Evolutionary conservation across 805 yeast species (phyloP).

Genomic region (Candida schatavii): DNA sequence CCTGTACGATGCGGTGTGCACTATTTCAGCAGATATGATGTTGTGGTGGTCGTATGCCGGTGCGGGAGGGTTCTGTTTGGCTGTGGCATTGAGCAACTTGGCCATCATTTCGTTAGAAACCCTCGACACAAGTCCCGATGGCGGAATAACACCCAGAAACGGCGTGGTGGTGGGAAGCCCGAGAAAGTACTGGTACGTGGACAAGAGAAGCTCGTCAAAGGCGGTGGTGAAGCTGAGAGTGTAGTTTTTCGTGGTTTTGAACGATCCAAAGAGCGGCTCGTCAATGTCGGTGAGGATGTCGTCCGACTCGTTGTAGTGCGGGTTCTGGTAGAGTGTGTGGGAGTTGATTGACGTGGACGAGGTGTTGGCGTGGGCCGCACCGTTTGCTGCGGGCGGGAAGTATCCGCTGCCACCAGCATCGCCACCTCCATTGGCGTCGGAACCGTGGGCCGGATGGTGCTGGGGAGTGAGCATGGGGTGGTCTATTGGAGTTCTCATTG

Average conservation of each 20-base stretch:
- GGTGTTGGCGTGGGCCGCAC: neutral
- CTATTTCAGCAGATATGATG: constrained; percentile 28
- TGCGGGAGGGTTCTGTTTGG: constrained; percentile 14
- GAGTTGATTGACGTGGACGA: constrained; percentile 4
- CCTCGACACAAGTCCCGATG: constrained; percentile 42
- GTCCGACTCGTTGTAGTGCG: constrained; percentile 38
- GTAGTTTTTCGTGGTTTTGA: constrained; percentile 26
- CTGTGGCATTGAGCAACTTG: constrained; percentile 18
- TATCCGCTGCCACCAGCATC: neutral
- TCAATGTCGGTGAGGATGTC: constrained; percentile 41
- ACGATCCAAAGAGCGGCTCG: constrained; percentile 18
- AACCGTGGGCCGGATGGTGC: constrained; percentile 7
- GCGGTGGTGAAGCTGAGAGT: constrained; percentile 31
- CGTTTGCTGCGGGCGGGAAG: neutral
- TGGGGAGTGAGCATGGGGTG: constrained; percentile 15
- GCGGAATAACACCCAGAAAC: constrained; percentile 40
- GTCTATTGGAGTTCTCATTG: constrained; percentile 39
- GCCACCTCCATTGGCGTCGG: neutral
- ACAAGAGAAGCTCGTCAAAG: constrained; percentile 37
- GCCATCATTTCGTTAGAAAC: constrained; percentile 42
- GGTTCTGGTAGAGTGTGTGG: constrained; percentile 26
- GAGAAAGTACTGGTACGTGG: constrained; percentile 31
- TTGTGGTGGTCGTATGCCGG: constrained; percentile 30
- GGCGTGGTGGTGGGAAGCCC: constrained; percentile 46
- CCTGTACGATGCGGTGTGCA: constrained; percentile 29